Percentiles rank a stretch among this genome's conserved stretches.
Conservation (phyloP, 1,284 basidiomycete genomes). For the Sutorius eximius region DNA sequence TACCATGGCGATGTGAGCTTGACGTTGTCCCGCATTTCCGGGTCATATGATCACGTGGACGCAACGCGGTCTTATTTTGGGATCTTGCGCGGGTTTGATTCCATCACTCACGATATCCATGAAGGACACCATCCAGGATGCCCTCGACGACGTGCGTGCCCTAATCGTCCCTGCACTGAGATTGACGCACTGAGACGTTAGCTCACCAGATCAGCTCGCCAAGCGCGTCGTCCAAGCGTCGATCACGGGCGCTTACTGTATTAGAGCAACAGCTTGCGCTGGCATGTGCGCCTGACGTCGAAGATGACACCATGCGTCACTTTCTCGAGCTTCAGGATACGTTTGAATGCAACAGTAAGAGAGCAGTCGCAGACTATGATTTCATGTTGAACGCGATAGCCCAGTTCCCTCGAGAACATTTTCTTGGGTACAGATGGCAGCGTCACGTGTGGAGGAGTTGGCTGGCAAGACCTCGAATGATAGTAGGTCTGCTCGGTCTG, state of each 20-base stretch:
- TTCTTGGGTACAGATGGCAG: constrained; percentile 50
- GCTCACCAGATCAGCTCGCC: constrained; percentile 57
- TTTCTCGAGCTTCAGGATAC: constrained; percentile 70
- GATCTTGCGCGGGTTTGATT: neutral
- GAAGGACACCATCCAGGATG: constrained; percentile 52
- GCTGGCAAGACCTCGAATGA: constrained; percentile 40
- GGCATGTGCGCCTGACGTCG: constrained; percentile 46
- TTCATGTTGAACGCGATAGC: constrained; percentile 2
- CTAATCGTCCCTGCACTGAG: neutral
- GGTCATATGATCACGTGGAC: constrained; percentile 27
- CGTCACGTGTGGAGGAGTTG: constrained; percentile 41
- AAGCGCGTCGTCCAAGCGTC: constrained; percentile 49
- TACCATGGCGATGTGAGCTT: constrained; percentile 1
- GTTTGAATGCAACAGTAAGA: constrained; percentile 75
- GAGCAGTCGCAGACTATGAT: neutral
- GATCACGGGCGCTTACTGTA: constrained; percentile 51
- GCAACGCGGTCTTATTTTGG: constrained; percentile 16
- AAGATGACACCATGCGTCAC: constrained; percentile 45
- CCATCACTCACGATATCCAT: constrained; percentile 33
- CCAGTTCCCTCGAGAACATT: constrained; percentile 62
- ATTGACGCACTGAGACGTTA: constrained; percentile 12
- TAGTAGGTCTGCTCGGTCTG: constrained; percentile 31
- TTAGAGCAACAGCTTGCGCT: constrained; percentile 62
- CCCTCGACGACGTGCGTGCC: constrained; percentile 62
- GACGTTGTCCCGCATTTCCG: constrained; percentile 12